Conservation (phyloP, 2,329 filamentous ascomycete species). For the Ascocoryne sarcoides region DNA sequence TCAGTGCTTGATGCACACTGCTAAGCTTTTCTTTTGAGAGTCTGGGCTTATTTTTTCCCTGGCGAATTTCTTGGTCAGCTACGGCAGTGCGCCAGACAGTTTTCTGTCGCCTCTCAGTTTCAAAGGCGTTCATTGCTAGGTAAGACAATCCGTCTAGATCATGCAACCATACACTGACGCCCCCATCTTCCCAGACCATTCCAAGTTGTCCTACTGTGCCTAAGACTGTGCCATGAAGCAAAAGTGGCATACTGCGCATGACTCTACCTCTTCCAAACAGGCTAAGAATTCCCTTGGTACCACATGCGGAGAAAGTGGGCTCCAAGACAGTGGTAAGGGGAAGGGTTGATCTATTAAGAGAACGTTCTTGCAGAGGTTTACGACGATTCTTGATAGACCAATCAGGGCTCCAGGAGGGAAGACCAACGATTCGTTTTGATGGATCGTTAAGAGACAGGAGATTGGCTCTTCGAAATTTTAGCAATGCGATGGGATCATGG, state of each 20-base stretch:
- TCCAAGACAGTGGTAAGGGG: not conserved
- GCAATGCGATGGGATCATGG: conserved; percentile 5
- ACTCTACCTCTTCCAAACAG: not conserved
- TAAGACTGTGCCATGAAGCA: not conserved
- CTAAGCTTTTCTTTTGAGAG: conserved; percentile 7
- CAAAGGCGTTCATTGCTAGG: not conserved
- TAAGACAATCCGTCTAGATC: not conserved
- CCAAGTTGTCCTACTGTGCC: not conserved
- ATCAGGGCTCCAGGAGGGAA: conserved; percentile 16
- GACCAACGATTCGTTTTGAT: conserved; percentile 5
- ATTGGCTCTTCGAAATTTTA: conserved; percentile 11
- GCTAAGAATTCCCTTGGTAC: not conserved
- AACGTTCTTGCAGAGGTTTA: not conserved
- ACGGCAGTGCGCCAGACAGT: conserved; percentile 7
- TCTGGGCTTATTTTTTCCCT: conserved; percentile 7
- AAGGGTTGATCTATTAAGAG: not conserved
- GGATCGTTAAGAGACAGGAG: conserved; percentile 7
- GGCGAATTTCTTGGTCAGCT: conserved; percentile 10
- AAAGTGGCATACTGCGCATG: not conserved
- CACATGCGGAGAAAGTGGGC: not conserved
- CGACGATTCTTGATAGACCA: conserved; percentile 1
- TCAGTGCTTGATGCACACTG: conserved; percentile 3
- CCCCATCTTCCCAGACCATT: not conserved
- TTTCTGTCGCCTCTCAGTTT: not conserved
- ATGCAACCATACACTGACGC: not conserved